phyloP scores from a whole-genome alignment of 805 yeast species.

The Kluyveromyces starmeri region DNA sequence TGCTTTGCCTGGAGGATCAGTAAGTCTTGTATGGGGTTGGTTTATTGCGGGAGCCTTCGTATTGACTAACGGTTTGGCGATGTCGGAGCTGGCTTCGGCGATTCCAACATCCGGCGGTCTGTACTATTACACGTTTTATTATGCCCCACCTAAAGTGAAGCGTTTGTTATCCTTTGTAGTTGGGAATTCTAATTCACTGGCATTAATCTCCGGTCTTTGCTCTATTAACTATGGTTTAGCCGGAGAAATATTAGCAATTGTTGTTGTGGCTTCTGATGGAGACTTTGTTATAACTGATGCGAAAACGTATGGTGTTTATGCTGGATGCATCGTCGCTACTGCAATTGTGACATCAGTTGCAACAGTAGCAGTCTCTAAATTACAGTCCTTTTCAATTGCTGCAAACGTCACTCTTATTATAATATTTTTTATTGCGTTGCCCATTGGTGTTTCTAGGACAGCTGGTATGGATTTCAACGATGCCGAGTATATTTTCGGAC shows the following conservation, averaged over 20 bases:
- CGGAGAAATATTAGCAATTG: constrained; percentile 43
- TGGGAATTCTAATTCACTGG: constrained; percentile 53
- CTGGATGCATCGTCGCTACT: constrained; percentile 44
- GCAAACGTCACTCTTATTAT: constrained; percentile 42
- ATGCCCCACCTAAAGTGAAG: constrained; percentile 41
- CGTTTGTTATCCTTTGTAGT: constrained; percentile 45
- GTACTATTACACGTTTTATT: constrained; percentile 50
- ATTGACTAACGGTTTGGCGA: constrained; percentile 40
- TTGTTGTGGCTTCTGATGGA: constrained; percentile 37
- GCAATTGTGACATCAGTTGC: constrained; percentile 43
- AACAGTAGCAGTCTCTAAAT: constrained; percentile 41
- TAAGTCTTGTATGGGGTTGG: constrained; percentile 63
- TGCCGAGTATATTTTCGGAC: constrained; percentile 45
- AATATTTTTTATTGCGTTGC: constrained; percentile 48
- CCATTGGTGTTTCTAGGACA: constrained; percentile 38
- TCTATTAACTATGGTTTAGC: constrained; percentile 55
- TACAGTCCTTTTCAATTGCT: constrained; percentile 47
- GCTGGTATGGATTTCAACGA: constrained; percentile 32
- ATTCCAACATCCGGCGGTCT: constrained; percentile 63
- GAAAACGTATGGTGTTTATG: constrained; percentile 50
- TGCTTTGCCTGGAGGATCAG: constrained; percentile 49
- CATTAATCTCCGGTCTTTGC: constrained; percentile 50
- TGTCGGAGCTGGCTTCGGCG: constrained; percentile 52
- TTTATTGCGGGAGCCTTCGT: constrained; percentile 39
- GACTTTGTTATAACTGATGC: constrained; percentile 41